Conservation (phyloP, 2,329 filamentous ascomycete species). For the Allantophomopsis cytisporea region DNA sequence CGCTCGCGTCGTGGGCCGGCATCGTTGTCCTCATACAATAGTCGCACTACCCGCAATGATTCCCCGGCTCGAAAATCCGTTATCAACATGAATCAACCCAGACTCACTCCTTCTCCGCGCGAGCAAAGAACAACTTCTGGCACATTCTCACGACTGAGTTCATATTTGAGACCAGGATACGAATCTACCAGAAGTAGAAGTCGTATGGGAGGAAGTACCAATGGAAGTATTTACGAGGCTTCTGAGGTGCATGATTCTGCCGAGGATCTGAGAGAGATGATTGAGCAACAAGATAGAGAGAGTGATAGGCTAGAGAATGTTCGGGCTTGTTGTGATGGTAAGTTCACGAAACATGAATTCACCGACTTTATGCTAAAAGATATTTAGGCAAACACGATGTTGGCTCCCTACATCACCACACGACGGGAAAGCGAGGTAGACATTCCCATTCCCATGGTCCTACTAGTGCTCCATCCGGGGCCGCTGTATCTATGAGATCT, state of each 20-base stretch:
- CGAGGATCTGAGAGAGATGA: conserved; percentile 69
- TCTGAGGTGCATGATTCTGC: conserved; percentile 61
- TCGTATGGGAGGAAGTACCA: conserved; percentile 33
- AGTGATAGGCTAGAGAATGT: conserved; percentile 84
- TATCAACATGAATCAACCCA: conserved; percentile 11
- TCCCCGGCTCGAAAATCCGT: conserved; percentile 35
- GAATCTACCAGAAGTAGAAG: conserved; percentile 4
- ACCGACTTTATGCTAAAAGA: conserved; percentile 8
- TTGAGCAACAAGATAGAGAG: conserved; percentile 66
- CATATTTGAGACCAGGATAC: conserved; percentile 33
- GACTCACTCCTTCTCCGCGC: conserved; percentile 11
- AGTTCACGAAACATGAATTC: conserved; percentile 19
- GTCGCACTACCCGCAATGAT: conserved; percentile 52
- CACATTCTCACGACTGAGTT: conserved; percentile 44
- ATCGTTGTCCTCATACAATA: conserved; percentile 73
- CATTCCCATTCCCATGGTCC: no score
- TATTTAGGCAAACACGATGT: conserved; percentile 62
- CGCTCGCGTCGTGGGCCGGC: conserved; percentile 37
- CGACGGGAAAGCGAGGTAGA: conserved; percentile 22
- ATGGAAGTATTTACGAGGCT: conserved; percentile 34
- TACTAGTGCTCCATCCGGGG: no score
- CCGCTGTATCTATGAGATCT: no score
- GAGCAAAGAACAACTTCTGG: conserved; percentile 15
- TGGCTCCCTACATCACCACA: conserved; percentile 36
- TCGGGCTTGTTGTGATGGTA: conserved; percentile 92